These are phyloP conservation scores for Purpureocillium takamizusanense DNA, from an alignment of 2,329 filamentous ascomycete genomes.

Conservation along the genomic window DNA sequence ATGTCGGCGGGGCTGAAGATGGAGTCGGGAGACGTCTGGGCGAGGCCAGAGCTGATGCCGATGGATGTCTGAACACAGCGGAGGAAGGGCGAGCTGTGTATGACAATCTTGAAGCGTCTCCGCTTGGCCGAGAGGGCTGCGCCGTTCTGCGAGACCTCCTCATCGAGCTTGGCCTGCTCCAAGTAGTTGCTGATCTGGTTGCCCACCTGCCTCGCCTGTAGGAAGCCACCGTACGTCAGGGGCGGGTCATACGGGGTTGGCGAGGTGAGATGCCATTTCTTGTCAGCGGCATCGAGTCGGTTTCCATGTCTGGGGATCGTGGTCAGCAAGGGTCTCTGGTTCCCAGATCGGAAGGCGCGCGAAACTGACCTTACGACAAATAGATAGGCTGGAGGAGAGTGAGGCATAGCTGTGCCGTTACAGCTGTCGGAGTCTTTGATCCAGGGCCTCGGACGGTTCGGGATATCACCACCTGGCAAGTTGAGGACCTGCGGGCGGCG, in stretches of 20 bases:
- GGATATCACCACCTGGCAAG: no score
- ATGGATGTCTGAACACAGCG: conserved; percentile 89
- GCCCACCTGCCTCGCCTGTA: conserved; percentile 74
- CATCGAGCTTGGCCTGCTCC: conserved; percentile 39
- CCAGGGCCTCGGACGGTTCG: no score
- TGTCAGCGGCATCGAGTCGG: conserved; percentile 88
- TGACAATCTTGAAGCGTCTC: conserved; percentile 65
- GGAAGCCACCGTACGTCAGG: conserved; percentile 89
- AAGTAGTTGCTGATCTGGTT: conserved; percentile 71
- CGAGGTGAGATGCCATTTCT: conserved; percentile 88
- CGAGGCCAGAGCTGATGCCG: conserved; percentile 77
- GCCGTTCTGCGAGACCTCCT: conserved; percentile 20
- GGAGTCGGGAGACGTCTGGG: conserved; percentile 37
- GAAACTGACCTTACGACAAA: conserved; percentile 31
- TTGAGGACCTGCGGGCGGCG: no score
- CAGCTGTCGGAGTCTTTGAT: no score
- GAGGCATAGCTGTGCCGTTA: conserved; percentile 2
- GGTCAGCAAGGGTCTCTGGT: not conserved
- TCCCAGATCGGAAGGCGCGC: not conserved
- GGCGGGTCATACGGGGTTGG: conserved; percentile 93
- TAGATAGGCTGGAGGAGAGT: conserved; percentile 27
- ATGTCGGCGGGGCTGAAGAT: conserved; percentile 22
- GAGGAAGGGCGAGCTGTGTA: conserved; percentile 90
- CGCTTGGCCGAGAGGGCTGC: conserved; percentile 25
- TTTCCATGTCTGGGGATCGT: conserved; percentile 63